Evolutionary conservation across 164 flowering plant species (phyloP), one percentile per base, ranked within the genome.

Genomic region (Nymphaea colorata): DNA sequence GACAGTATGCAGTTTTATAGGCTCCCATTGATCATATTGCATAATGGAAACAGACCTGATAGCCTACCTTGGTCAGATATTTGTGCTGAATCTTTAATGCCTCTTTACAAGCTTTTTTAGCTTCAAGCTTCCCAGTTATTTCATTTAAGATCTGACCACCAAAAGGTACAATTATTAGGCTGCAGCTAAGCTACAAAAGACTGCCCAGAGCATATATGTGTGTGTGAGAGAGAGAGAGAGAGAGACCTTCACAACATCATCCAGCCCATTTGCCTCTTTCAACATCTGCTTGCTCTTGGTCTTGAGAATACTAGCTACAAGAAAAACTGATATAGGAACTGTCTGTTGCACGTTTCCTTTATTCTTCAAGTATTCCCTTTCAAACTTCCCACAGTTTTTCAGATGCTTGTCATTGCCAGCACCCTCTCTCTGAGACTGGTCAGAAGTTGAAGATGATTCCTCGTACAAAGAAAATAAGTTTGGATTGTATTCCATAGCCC

Each of bases 401-500:
- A 88, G 82, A 64, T 42, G 65, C 80, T 83, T 87, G 57, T 67
- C 73, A 71, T 76, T 77, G 65, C 71, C 43, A 43, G 74, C 44
- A 44, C 67, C 47, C 8, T 65, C 36, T 1, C 36, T 25, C 36
- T 25, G 36, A 25, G 36, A 25, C 36, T 25, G 36, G 36, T 25
- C 76, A 51, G 70, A 3, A 71, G 43, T 68, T 51, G 71, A 3
- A 36, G 44, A 42, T 10, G 78, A 66, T 51, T 72, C 76, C 77
- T 87, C 90, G 65, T 88, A 90, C 17, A 42, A 70, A 16, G 86
- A 72, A 76, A 85, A 93, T 62, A 83, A 80, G 79, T 85, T 85
- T 55, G 98, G 98, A 67, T 90, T 86, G 86, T 93, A 93, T 69
- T 93, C 98, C 96, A 93, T 90, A 47, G 91, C 95, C 96, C 96